Conservation (phyloP, 805 yeast genomes). For the Saturnispora serradocipensis region DNA sequence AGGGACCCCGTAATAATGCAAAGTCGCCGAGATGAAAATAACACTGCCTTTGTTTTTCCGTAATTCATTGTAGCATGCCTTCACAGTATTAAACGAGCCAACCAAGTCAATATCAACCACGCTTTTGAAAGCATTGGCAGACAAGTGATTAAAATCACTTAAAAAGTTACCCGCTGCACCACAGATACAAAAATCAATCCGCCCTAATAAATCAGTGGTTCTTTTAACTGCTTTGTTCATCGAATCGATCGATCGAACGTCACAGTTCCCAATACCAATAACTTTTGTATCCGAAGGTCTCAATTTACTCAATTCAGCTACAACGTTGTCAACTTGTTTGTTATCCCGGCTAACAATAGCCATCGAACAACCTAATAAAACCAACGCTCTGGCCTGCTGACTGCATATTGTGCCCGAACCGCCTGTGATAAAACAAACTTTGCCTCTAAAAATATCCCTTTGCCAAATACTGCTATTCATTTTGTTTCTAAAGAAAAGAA, state of each 20-base stretch:
- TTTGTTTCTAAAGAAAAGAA: background rate
- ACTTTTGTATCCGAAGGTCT: constrained; percentile 36
- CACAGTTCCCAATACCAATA: constrained; percentile 61
- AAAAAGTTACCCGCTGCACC: constrained; percentile 97
- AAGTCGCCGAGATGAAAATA: constrained; percentile 77
- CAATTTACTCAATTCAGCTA: constrained; percentile 58
- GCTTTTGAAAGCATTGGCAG: constrained; percentile 80
- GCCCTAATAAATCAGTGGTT: constrained; percentile 63
- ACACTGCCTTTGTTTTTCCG: constrained; percentile 59
- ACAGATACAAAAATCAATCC: constrained; percentile 79
- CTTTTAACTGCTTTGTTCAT: constrained; percentile 52
- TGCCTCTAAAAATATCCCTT: constrained; percentile 65
- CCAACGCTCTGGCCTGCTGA: constrained; percentile 80
- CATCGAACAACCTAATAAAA: constrained; percentile 77
- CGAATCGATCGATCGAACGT: constrained; percentile 64
- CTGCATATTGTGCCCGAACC: constrained; percentile 96
- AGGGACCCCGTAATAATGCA: constrained; percentile 84
- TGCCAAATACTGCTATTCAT: constrained; percentile 28
- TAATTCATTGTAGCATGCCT: constrained; percentile 66
- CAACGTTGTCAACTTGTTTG: constrained; percentile 58
- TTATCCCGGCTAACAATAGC: constrained; percentile 74
- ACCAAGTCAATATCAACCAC: constrained; percentile 80
- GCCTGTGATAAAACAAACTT: constrained; percentile 87
- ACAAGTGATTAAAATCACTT: constrained; percentile 66
- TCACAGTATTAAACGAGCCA: constrained; percentile 84